Conservation (phyloP, 2,329 filamentous ascomycete species). For the Apiospora malaysiana region DNA sequence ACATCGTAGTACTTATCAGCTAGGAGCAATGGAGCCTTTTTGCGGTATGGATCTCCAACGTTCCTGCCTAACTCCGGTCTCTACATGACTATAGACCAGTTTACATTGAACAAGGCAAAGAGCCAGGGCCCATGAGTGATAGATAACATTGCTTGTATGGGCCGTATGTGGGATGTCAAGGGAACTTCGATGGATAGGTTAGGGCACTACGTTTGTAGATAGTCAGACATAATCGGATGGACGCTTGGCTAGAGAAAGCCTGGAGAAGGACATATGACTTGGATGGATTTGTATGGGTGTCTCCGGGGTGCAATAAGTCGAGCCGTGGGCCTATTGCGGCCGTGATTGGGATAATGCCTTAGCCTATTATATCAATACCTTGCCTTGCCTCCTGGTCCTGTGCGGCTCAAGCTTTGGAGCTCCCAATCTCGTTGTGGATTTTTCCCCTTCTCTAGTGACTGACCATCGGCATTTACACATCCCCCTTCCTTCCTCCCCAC, state of each 20-base stretch:
- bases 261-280: neutral
- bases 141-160: slow-evolving; percentile 9
- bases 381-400: slow-evolving; percentile 8
- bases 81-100: neutral
- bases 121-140: neutral
- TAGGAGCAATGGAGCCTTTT: neutral
- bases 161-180: neutral
- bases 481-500: slow-evolving; percentile 6
- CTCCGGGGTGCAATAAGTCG: slow-evolving; percentile 9
- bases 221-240: slow-evolving; percentile 14
- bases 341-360: slow-evolving; percentile 19
- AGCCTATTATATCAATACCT: slow-evolving; percentile 21
- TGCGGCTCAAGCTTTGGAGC: slow-evolving; percentile 21
- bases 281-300: slow-evolving; percentile 2
- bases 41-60: neutral
- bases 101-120: neutral
- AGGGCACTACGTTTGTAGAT: slow-evolving; percentile 8
- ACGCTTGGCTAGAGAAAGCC: slow-evolving; percentile 2
- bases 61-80: neutral
- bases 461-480: slow-evolving; percentile 18
- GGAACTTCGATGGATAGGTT: neutral
- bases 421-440: slow-evolving; percentile 18
- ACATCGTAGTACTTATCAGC: neutral
- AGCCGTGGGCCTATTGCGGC: slow-evolving; percentile 14
- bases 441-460: slow-evolving; percentile 16